A percentile compares a stretch with the other conserved stretches of the same genome.
Evolutionary conservation across 345 rosid species (phyloP).

Genomic region (Trapa incisa): DNA sequence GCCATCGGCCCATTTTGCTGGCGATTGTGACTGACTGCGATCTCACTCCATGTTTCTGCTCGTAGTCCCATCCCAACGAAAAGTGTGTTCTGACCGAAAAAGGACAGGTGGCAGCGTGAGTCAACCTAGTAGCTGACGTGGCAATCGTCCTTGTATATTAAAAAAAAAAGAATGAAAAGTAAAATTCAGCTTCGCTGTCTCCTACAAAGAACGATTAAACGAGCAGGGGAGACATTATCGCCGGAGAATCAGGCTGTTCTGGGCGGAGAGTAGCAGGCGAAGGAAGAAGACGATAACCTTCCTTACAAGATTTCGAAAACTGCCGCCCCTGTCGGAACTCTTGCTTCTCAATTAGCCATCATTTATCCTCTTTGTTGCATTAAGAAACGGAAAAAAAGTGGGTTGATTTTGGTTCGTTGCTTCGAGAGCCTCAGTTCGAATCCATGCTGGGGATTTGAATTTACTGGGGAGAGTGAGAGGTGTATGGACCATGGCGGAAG

Average conservation of each 20-base stretch:
- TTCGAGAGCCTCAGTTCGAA: neutral
- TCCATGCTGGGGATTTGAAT: neutral
- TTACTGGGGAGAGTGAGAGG: neutral
- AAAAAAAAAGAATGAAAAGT: no score
- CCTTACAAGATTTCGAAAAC: neutral
- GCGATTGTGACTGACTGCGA: no score
- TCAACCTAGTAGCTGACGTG: no score
- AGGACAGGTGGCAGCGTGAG: no score
- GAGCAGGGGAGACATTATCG: neutral
- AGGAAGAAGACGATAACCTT: conserved; percentile 2
- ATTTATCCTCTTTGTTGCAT: neutral
- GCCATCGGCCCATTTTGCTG: no score
- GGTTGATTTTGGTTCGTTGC: neutral
- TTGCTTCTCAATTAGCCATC: neutral
- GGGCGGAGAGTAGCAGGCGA: conserved; percentile 1
- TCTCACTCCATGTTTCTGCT: no score
- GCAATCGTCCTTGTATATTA: no score
- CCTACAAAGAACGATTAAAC: neutral
- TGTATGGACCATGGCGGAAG: conserved; percentile 62
- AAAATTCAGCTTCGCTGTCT: no score
- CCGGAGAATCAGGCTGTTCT: neutral
- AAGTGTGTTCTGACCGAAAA: no score
- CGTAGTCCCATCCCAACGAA: no score
- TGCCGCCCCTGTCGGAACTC: neutral
- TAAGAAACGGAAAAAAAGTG: neutral